Evolutionary conservation across 1,284 basidiomycete genomes (phyloP), one percentile per base, ranked within the genome.

Genomic region (Pseudomicrostroma phylloplanum): DNA sequence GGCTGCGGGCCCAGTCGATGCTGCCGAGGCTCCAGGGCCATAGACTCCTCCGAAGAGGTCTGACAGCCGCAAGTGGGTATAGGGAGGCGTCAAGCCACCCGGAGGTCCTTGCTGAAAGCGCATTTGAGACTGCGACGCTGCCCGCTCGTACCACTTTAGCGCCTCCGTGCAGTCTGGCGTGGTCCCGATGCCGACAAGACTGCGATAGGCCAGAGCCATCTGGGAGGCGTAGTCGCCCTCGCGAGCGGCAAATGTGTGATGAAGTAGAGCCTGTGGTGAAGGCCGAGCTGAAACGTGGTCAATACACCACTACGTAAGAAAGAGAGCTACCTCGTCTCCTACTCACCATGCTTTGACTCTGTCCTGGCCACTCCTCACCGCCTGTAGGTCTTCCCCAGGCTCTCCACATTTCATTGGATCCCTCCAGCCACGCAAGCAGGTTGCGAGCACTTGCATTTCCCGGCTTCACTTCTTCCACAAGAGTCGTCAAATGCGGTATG

Each of bases 171-270:
- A 91, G 58, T 87, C 83, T 0, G 90, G 88, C 6, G 66, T 61
- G 6, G 72, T 69, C 26, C 92, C 91, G 64, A 98, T 93, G 0
- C 96, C 96, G 26, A 88, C 88, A 89, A 91, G 96, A 77, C 93
- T 88, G n/a, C 92, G 86, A 80, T 94, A 97, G 0, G 88, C 96
- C 43, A 98, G 83, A 0, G 91, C 86, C 89, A 94, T 92, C 78
- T 93, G 89, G 0, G 94, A 89, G 4, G 89, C 87, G 68, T 87
- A 86, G 80, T 93, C 85, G 0, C 89, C 90, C 17, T 89, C 88
- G 59, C 92, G 86, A 1, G 91, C 92, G 1, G 92, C 88, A 74
- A 97, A 93, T 0, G 92, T 94, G 78, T 93, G 92, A 78, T 96
- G 91, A 0, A 97, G 82, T 62, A 94, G 86, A 0, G 94, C 91